Evolutionary conservation across 106 monocot genomes (phyloP), one percentile per base, ranked within the genome.

Genomic region (Dendrobium nobile): DNA sequence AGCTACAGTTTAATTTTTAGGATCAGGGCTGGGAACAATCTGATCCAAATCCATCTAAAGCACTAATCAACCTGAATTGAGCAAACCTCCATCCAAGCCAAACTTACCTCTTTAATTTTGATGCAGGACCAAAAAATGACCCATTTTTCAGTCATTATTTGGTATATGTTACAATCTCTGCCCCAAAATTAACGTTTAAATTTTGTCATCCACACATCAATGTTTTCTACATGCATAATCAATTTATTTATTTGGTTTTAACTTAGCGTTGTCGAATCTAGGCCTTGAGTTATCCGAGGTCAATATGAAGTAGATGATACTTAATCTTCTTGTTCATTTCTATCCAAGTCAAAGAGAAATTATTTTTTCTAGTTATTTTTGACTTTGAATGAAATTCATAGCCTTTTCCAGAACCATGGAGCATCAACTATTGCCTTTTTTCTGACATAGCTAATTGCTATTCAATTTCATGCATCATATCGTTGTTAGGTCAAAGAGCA

Each of bases 401-500:
- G 19, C 43, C 18, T 7, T n/a, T 20, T 40, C 4, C 72, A 72
- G 70, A 70, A 33, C 11, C 16, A 44, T 44, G 19, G 7, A 44
- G 22, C 9, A 19, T 9, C 22, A 48, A 76, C 13, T 19, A 4
- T 76, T 48, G 4, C 43, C 41, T 26, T 1, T 18, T 51, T 78
- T 43, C 27, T 43, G 17, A 75, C 70, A 20, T 51, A 85, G 31
- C 27, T 47, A 44, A 41, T 89, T 27, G 44, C 76, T 27, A 27
- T 26, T 26, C 20, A 48, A 37, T 76, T 51, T 76, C 26, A 47
- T 48, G 24, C 48, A 44, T 42, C 48, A 47, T 76, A 11, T 24
- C 26, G 27, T 26, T 76, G 3, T 76, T 78, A 91, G 95, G 72
- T 86, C 67, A 89, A 87, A 80, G 91, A 84, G 75, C 87, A 91